A percentile compares a stretch with the other conserved stretches of the same genome.
Evolutionary conservation across 192 early-diverging fungal species (phyloP).

Genomic region (Linderina pennispora): DNA sequence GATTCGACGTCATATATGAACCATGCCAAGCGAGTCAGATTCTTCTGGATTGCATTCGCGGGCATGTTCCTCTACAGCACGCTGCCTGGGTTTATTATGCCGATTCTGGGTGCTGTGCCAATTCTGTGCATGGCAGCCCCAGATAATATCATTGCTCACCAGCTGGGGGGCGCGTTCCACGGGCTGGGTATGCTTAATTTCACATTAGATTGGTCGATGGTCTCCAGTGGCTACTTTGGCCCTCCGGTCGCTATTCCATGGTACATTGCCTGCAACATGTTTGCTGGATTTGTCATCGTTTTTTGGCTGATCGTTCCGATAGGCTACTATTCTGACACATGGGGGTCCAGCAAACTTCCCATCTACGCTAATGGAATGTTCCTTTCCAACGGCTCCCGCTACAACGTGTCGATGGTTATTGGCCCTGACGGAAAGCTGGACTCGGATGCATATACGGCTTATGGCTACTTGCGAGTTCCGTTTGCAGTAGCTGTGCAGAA

Average conservation of each 20-base stretch:
- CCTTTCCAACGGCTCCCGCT: slow-evolving; percentile 45
- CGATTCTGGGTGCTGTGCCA: slow-evolving; percentile 43
- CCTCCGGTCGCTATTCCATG: slow-evolving; percentile 53
- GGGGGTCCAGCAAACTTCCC: slow-evolving; percentile 39
- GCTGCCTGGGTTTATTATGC: slow-evolving; percentile 55
- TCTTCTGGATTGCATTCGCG: slow-evolving; percentile 52
- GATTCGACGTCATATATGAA: neutral
- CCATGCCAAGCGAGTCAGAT: slow-evolving; percentile 46
- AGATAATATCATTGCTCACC: slow-evolving; percentile 17
- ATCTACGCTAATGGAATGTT: slow-evolving; percentile 49
- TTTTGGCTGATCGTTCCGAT: slow-evolving; percentile 31
- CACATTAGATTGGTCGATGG: slow-evolving; percentile 45
- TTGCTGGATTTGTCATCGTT: slow-evolving; percentile 50
- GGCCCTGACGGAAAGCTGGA: slow-evolving; percentile 23
- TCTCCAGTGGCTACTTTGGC: slow-evolving; percentile 26
- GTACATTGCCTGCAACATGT: slow-evolving; percentile 51
- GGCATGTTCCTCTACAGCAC: slow-evolving; percentile 52
- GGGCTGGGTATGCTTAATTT: slow-evolving; percentile 46
- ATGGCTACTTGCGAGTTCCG: slow-evolving; percentile 50
- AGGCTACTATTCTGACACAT: slow-evolving; percentile 50
- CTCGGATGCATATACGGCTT: slow-evolving; percentile 41
- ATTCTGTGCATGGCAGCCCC: slow-evolving; percentile 52
- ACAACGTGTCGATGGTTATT: slow-evolving; percentile 48
- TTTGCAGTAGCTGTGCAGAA: slow-evolving; percentile 52
- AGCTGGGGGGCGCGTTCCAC: slow-evolving; percentile 34